A percentile compares a stretch with the other conserved stretches of the same genome.
Conservation (phyloP, 345 rosid genomes). For the Pseudoturritis turrita region DNA sequence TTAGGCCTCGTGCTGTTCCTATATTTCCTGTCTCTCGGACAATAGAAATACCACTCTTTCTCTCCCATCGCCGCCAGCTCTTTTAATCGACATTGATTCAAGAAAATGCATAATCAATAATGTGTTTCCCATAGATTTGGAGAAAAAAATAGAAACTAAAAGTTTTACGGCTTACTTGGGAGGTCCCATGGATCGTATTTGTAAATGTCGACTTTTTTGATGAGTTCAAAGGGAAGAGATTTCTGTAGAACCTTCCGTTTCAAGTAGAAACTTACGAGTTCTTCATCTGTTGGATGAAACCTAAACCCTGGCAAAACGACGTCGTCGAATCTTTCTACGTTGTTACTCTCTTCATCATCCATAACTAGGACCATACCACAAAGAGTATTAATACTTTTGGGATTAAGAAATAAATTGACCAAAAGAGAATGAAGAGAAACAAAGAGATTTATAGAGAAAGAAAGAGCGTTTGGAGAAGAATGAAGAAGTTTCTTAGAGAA, state of each 20-base stretch:
- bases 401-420: not conserved
- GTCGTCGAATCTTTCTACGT: conserved; percentile 55
- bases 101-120: not conserved
- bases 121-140: not conserved
- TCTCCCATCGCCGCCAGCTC: conserved; percentile 73
- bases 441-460: conserved; percentile 8
- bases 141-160: not conserved
- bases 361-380: conserved; percentile 20
- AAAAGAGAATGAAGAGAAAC: conserved; percentile 8
- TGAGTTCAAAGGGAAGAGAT: conserved; percentile 68
- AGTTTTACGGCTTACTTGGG: conserved; percentile 60
- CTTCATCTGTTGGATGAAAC: conserved; percentile 96
- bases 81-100: conserved; percentile 22
- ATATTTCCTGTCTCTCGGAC: conserved; percentile 90
- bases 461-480: not conserved
- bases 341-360: conserved; percentile 43
- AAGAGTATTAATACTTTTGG: not conserved
- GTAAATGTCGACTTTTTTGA: conserved; percentile 89
- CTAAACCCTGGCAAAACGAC: conserved; percentile 86
- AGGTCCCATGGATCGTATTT: conserved; percentile 98
- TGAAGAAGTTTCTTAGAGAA: conserved; percentile 17
- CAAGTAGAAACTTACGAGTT: conserved; percentile 85
- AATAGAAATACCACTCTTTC: conserved; percentile 94
- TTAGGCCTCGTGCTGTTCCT: conserved; percentile 89
- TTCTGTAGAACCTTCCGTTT: conserved; percentile 58